Conservation (phyloP, 768 basidiomycete genomes). For the Leccinum ochraceum region DNA sequence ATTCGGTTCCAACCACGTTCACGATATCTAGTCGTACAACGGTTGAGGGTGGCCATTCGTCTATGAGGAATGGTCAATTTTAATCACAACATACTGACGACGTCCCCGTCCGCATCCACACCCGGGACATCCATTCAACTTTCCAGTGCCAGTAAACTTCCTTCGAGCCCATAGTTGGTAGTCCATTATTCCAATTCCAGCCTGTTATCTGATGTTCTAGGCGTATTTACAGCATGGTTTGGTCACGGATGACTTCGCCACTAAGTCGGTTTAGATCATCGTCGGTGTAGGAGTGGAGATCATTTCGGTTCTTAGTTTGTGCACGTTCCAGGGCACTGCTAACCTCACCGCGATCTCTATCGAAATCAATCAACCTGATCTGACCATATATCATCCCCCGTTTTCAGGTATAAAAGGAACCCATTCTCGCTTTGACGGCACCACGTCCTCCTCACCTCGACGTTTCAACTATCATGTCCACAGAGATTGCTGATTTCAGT, state of each 20-base stretch:
- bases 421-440: too few relatives aligned
- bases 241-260: neutral
- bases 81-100: neutral
- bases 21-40: neutral
- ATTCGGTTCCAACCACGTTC: neutral
- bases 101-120: neutral
- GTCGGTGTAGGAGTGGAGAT: neutral
- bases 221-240: neutral
- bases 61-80: neutral
- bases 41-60: neutral
- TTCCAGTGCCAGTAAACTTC: neutral
- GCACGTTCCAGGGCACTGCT: neutral
- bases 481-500: neutral
- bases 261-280: neutral
- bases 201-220: neutral
- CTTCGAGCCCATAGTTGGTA: neutral
- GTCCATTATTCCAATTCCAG: neutral
- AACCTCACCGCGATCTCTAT: neutral
- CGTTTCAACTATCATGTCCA: neutral
- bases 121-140: neutral
- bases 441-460: neutral
- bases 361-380: neutral
- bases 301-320: neutral
- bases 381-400: neutral
- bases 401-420: neutral